Conservation (phyloP, 345 rosid genomes). For the Salix koriyanagi region DNA sequence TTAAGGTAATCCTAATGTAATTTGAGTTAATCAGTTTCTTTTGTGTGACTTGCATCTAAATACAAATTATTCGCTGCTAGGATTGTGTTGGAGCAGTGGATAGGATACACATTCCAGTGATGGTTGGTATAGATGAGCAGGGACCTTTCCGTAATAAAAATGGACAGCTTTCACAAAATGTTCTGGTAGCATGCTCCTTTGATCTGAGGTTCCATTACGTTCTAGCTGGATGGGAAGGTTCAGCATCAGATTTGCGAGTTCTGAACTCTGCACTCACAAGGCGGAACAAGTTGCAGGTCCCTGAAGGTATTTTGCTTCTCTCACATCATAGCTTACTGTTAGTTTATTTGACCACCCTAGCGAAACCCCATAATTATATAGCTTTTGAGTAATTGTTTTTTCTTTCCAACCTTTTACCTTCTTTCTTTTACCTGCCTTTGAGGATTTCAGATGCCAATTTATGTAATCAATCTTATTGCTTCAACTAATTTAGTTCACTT, state of each 20-base stretch:
- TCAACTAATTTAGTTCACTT: not conserved
- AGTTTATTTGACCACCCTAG: not conserved
- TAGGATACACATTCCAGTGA: constrained; percentile 76
- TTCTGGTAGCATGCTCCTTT: constrained; percentile 73
- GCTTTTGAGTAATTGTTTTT: not conserved
- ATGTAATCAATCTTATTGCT: not conserved
- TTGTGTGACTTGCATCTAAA: constrained; percentile 1
- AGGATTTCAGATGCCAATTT: not conserved
- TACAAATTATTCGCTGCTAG: constrained; percentile 30
- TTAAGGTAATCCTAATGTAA: constrained; percentile 48
- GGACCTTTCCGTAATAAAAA: constrained; percentile 74
- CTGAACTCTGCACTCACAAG: constrained; percentile 73
- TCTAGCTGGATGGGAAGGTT: constrained; percentile 97
- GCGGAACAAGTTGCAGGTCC: constrained; percentile 58
- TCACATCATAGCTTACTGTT: not conserved
- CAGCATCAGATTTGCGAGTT: constrained; percentile 77
- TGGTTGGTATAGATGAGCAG: constrained; percentile 91
- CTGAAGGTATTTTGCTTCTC: constrained; percentile 50
- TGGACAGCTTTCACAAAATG: constrained; percentile 76
- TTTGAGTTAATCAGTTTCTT: not conserved
- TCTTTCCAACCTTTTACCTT: not conserved
- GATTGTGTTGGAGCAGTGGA: constrained; percentile 85
- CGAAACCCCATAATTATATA: not conserved
- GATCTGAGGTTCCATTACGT: constrained; percentile 83
- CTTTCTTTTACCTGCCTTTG: not conserved